Conservation (phyloP, 495 filamentous ascomycete species). For the Viridothelium virens region DNA sequence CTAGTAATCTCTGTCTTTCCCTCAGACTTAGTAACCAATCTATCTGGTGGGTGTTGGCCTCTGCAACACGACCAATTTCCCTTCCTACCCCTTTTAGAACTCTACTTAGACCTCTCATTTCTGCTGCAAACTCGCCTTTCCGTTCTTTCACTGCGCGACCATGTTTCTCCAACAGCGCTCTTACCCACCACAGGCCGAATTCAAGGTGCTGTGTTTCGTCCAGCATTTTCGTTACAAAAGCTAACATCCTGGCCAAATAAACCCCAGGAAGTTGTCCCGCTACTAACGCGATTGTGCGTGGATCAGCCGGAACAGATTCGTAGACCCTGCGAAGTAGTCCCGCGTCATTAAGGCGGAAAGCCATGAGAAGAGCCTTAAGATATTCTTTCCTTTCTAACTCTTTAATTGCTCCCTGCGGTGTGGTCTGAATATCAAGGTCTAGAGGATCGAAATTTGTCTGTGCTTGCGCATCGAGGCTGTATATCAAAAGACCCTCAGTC, state of each 20-base stretch:
- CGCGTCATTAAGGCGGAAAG: slow-evolving; percentile 82
- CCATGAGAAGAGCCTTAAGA: slow-evolving; percentile 90
- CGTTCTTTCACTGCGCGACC: slow-evolving; percentile 77
- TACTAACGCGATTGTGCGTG: slow-evolving; percentile 63
- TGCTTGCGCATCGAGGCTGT: slow-evolving; percentile 67
- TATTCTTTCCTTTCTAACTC: slow-evolving; percentile 71
- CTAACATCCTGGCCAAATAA: slow-evolving; percentile 74
- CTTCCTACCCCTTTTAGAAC: slow-evolving; percentile 69
- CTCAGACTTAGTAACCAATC: slow-evolving; percentile 60
- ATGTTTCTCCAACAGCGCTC: slow-evolving; percentile 71
- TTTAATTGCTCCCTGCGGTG: slow-evolving; percentile 68
- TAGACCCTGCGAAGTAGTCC: slow-evolving; percentile 74
- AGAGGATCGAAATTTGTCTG: slow-evolving; percentile 74
- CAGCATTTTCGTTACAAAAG: slow-evolving; percentile 78
- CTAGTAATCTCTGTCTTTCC: slow-evolving; percentile 16
- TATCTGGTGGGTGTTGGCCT: slow-evolving; percentile 78
- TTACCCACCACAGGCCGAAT: slow-evolving; percentile 88
- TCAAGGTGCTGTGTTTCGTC: slow-evolving; percentile 89
- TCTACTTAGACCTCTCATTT: slow-evolving; percentile 69
- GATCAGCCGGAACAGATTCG: slow-evolving; percentile 60
- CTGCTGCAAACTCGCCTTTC: slow-evolving; percentile 63
- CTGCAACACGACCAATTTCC: slow-evolving; percentile 52
- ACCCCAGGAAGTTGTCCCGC: slow-evolving; percentile 72
- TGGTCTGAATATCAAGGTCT: slow-evolving; percentile 88
- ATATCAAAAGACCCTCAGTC: slow-evolving; percentile 89